Evolutionary conservation across 306 rosid species (phyloP), one percentile per base, ranked within the genome.

Genomic region (Lathyrus aphaca): DNA sequence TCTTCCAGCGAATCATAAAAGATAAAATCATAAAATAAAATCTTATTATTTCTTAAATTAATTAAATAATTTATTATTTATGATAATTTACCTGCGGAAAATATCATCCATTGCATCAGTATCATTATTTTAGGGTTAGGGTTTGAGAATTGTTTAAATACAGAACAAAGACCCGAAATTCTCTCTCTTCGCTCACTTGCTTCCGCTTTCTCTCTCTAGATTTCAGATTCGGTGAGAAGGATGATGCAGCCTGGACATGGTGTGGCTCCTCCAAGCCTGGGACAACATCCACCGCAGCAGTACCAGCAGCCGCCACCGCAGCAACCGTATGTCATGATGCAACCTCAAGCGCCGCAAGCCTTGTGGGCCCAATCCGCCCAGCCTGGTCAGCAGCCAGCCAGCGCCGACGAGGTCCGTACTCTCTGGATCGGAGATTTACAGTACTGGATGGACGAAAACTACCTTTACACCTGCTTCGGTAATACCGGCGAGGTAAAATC

Each of bases 361-460:
- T 71, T 87, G 86, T 91, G 97, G 97, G 71, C 86, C 32, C 70
- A 82, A 1, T 64, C 86, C 6, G 73, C 67, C 6, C 95, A 87
- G 16, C 74, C 81, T 0, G 81, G 71, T 12, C 80, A 4, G 6
- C 91, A 82, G 56, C 87, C 94, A 0, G 51, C 81, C 13, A 83
- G 73, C 85, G 79, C 82, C 1, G 97, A 90, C 6, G 97, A 94
- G 85, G 89, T 94, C 50, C 95, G 97, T 29, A 88, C 99, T 10
- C 95, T 90, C 2, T 90, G 97, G 98, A 90, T 93, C 87, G 98
- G 98, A 0, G 98, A 94, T 83, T 74, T 94, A 82, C 97, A 90
- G 80, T 86, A 81, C 79, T 94, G 98, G 98, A 94, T 94, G 98
- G 97, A 88, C 25, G 98, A 94, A 82, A 84, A 9, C 78, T 90